A percentile compares a stretch with the other conserved stretches of the same genome.
phyloP scores from a whole-genome alignment of 257 asterid genomes.

The Solanum arcanum region DNA sequence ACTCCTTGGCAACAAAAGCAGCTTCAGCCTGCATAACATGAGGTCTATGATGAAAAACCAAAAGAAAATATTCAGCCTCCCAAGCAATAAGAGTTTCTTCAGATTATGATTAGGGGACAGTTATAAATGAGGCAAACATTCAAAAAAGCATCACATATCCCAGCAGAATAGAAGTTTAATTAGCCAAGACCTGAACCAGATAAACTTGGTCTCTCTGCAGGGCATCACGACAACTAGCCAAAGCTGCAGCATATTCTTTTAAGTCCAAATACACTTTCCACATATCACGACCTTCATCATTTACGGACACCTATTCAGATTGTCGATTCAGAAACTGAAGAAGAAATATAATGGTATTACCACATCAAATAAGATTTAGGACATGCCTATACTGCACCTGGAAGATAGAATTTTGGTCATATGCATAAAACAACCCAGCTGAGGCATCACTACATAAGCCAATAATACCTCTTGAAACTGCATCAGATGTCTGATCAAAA shows the following conservation, averaged over 20 bases:
- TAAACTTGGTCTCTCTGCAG: slow-evolving; percentile 97
- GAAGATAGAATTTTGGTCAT: slow-evolving; percentile 84
- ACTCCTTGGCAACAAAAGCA: slow-evolving; percentile 83
- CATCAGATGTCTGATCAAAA: slow-evolving; percentile 78
- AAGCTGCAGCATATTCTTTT: slow-evolving; percentile 82
- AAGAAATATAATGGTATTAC: not conserved
- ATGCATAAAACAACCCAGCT: slow-evolving; percentile 96
- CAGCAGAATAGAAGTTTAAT: not conserved
- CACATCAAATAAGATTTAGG: slow-evolving; percentile 4
- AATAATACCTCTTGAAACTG: slow-evolving; percentile 66
- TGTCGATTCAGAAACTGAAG: slow-evolving; percentile 1
- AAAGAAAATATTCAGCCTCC: not conserved
- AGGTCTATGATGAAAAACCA: slow-evolving; percentile 8
- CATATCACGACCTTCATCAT: slow-evolving; percentile 96
- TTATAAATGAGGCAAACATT: not conserved
- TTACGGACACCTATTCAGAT: slow-evolving; percentile 69
- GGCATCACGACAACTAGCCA: slow-evolving; percentile 84
- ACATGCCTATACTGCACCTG: slow-evolving; percentile 41
- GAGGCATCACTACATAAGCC: slow-evolving; percentile 98
- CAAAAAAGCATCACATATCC: not conserved
- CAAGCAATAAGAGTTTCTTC: not conserved
- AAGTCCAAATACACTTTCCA: slow-evolving; percentile 96
- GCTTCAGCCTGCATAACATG: slow-evolving; percentile 75
- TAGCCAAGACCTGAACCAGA: slow-evolving; percentile 70
- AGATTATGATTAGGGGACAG: not conserved